Evolutionary conservation across 139 green algal species (phyloP).

Genomic region (Raphidocelis subcapitata): DNA sequence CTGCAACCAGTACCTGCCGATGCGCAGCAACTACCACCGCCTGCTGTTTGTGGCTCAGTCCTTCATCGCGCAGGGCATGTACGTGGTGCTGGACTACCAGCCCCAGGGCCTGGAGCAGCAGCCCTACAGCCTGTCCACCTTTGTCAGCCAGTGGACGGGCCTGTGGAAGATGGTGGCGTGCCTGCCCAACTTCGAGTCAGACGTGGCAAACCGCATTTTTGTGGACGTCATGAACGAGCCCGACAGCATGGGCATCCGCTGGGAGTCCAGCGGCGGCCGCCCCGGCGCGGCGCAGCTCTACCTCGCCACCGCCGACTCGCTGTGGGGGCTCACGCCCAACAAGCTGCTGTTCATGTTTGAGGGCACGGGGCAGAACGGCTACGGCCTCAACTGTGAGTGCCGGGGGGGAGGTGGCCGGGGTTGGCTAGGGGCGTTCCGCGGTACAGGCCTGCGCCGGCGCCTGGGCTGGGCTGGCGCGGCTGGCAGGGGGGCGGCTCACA

Average conservation of each 20-base stretch:
- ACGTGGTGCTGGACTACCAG: slow-evolving; percentile 35
- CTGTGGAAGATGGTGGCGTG: slow-evolving; percentile 27
- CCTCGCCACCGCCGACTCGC: slow-evolving; percentile 16
- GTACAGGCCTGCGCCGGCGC: too few relatives aligned
- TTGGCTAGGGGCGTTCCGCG: too few relatives aligned
- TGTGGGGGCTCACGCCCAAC: slow-evolving; percentile 20
- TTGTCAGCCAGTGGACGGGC: slow-evolving; percentile 17
- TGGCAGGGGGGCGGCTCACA: too few relatives aligned
- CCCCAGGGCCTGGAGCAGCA: slow-evolving; percentile 31
- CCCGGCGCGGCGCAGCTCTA: slow-evolving; percentile 29
- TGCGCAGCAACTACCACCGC: slow-evolving; percentile 18
- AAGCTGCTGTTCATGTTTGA: slow-evolving; percentile 31
- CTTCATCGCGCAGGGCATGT: slow-evolving; percentile 34
- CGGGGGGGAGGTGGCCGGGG: too few relatives aligned
- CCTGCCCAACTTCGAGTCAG: slow-evolving; percentile 26
- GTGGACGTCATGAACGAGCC: slow-evolving; percentile 37
- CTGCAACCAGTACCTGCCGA: slow-evolving; percentile 30
- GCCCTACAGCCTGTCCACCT: slow-evolving; percentile 10
- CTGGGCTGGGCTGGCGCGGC: too few relatives aligned
- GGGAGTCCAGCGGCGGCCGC: slow-evolving; percentile 3
- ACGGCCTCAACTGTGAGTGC: slow-evolving; percentile 34
- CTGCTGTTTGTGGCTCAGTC: slow-evolving; percentile 15
- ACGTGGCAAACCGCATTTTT: slow-evolving; percentile 21
- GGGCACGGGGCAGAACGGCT: slow-evolving; percentile 30
- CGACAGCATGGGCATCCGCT: slow-evolving; percentile 25